Base-by-base conservation (phyloP, 2,329 filamentous ascomycete species). In the Fusarium subtropicale region DNA sequence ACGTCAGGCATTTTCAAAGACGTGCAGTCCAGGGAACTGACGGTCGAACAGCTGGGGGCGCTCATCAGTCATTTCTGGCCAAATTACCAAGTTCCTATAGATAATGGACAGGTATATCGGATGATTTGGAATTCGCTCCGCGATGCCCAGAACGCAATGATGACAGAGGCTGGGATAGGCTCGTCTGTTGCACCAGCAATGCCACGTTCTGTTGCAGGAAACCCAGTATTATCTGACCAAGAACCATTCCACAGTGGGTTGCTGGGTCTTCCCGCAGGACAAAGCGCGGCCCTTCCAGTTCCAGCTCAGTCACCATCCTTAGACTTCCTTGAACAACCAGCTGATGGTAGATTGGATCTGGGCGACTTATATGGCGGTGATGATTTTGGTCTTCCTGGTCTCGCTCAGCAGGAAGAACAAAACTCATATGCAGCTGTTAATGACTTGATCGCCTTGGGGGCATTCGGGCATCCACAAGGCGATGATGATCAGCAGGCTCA, bases 181-280 rank as follows among this genome's bases (percentile, higher is more conserved):
- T 4, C 20, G 12, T 9, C 22, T 18, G 13, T 3, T 31, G 11
- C 5, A 8, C 18, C 20, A 11, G 2, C 7, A 12, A 3, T 1
- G 2, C 26, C 13, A 30, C 55, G 61, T 9, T 11, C 31, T 42
- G 60, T 66, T 13, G 31, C 24, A 24, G 62, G 62, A 41, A 52
- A 58, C 13, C 62, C 62, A 15, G 24, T 65, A 13, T 61, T 65
- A 22, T 12, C 31, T 18, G 61, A 65, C 18, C 20, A 39, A 30
- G 38, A 48, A 26, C 6, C 3, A 4, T 13, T 24, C 6, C 61
- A 64, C 20, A 2, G 15, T 20, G 18, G 5, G 24, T 15, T 64
- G 6, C 16, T 12, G 18, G 38, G 20, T 20, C 18, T 18, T 22
- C 34, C 30, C 24, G 7, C 33, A 13, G 24, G 42, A 30, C 42